Conservation (phyloP, 805 yeast species). For the Spathaspora hagerdaliae region DNA sequence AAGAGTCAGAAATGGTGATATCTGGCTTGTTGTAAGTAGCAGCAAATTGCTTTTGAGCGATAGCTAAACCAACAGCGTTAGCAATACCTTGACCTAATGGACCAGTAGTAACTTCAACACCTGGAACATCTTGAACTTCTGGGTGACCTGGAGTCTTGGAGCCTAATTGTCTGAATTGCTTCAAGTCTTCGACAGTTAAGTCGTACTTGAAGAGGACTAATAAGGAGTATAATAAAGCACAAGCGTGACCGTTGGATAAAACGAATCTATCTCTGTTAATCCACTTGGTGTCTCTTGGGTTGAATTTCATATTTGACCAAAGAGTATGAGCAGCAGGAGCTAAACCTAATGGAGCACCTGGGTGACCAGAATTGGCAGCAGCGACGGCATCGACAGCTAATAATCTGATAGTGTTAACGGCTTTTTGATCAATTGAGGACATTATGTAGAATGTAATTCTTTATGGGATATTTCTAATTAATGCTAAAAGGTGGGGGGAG, state of each 20-base stretch:
- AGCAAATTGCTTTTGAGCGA: constrained; percentile 88
- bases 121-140: constrained; percentile 77
- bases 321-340: constrained; percentile 93
- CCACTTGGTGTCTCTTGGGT: constrained; percentile 91
- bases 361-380: constrained; percentile 94
- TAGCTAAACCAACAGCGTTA: constrained; percentile 94
- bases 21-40: constrained; percentile 92
- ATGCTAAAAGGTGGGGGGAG: neutral
- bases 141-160: constrained; percentile 98
- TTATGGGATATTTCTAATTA: too few relatives aligned
- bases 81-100: constrained; percentile 98
- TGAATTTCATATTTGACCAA: constrained; percentile 76
- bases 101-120: constrained; percentile 97
- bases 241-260: constrained; percentile 94
- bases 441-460: constrained; percentile 1
- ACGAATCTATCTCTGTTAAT: constrained; percentile 94
- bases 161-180: constrained; percentile 82
- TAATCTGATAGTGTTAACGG: constrained; percentile 84
- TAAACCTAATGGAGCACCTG: constrained; percentile 98
- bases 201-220: constrained; percentile 84
- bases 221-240: constrained; percentile 82
- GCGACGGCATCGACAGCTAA: constrained; percentile 85
- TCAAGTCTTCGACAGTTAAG: constrained; percentile 77
- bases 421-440: constrained; percentile 56
- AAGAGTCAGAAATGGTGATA: constrained; percentile 65